A percentile compares a stretch with the other conserved stretches of the same genome.
Conservation (phyloP, 2,329 filamentous ascomycete species). For the Microthyrium microscopicum region DNA sequence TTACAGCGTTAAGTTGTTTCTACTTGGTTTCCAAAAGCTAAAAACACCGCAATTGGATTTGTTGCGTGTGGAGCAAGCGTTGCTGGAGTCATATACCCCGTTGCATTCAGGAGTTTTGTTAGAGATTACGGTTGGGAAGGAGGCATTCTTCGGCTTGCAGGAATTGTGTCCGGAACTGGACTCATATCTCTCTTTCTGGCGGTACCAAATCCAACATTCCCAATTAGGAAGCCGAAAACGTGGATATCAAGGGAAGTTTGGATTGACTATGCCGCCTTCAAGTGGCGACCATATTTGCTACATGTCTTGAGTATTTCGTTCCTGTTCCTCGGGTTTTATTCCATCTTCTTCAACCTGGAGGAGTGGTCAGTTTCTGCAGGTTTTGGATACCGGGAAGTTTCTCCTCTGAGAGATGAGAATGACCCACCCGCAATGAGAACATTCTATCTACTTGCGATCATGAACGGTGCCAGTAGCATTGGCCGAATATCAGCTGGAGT, state of each 20-base stretch:
- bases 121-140: constrained; percentile 26
- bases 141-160: constrained; percentile 25
- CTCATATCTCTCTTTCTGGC: constrained; percentile 26
- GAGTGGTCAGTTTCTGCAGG: constrained; percentile 18
- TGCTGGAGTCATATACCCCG: constrained; percentile 29
- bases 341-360: constrained; percentile 36
- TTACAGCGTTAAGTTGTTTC: constrained; percentile 23
- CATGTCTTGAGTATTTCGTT: constrained; percentile 28
- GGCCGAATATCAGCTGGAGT: constrained; percentile 29
- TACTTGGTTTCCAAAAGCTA: constrained; percentile 31
- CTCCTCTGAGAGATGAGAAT: too few relatives aligned
- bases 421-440: too few relatives aligned
- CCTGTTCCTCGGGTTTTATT: constrained; percentile 35
- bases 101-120: constrained; percentile 29
- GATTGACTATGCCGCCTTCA: constrained; percentile 29
- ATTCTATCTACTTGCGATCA: constrained; percentile 32
- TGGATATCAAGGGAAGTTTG: constrained; percentile 23
- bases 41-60: constrained; percentile 31
- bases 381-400: background rate
- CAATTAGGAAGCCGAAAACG: constrained; percentile 18
- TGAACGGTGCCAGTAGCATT: constrained; percentile 32
- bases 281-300: constrained; percentile 26
- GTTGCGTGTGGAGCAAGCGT: constrained; percentile 34
- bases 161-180: constrained; percentile 24
- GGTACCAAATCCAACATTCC: constrained; percentile 26